Conservation (phyloP, 169 alveolate species). For the Plasmodium adleri region DNA sequence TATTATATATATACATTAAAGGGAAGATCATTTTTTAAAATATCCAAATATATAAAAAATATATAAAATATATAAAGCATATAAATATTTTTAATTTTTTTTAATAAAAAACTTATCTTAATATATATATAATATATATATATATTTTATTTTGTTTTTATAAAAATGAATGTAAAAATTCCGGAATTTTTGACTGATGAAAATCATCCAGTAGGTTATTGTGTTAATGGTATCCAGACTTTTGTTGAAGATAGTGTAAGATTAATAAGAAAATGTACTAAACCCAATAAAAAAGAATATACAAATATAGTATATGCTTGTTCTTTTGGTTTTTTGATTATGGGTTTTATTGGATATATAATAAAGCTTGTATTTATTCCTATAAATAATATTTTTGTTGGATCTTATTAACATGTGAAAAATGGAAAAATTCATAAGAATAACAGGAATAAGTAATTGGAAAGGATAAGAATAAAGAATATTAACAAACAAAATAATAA, state of each 20-base stretch:
- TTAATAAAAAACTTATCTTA: not conserved
- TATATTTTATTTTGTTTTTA: not conserved
- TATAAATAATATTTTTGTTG: constrained; percentile 94
- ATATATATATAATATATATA: constrained; percentile 5
- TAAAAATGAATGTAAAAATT: constrained; percentile 31
- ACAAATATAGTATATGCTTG: constrained; percentile 89
- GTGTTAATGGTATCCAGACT: constrained; percentile 85
- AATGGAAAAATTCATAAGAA: not conserved
- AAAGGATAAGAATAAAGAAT: not conserved
- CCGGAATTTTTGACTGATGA: constrained; percentile 86
- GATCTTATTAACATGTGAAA: constrained; percentile 56
- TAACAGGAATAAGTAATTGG: not conserved
- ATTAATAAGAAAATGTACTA: constrained; percentile 94
- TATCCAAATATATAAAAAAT: too few species aligned
- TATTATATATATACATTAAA: too few species aligned
- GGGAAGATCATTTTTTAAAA: too few species aligned
- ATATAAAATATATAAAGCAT: not conserved
- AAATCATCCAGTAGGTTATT: constrained; percentile 88
- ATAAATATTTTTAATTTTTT: not conserved
- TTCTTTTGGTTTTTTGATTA: constrained; percentile 94
- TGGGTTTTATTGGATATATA: constrained; percentile 96
- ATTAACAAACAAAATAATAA: not conserved
- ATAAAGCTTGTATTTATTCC: constrained; percentile 96
- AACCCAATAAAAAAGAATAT: constrained; percentile 95
- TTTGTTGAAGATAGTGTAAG: constrained; percentile 93